A percentile compares a stretch with the other conserved stretches of the same genome.
These are phyloP conservation scores for Vitis hybrid DNA, from an alignment of 177 flowering plant species.

Conservation along the genomic window DNA sequence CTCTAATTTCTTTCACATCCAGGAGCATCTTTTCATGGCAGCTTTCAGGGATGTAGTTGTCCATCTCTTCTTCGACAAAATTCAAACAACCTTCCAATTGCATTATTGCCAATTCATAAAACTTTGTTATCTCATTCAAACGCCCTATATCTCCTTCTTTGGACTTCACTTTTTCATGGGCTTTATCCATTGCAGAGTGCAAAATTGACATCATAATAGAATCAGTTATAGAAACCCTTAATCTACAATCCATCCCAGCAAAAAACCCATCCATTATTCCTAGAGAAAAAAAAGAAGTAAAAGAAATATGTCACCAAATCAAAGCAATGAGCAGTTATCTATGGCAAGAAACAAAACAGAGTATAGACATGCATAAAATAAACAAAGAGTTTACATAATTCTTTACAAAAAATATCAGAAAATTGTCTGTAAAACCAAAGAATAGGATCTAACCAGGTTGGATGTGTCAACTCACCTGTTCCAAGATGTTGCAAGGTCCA, in stretches of 20 bases:
- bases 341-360: neutral
- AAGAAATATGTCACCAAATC: neutral
- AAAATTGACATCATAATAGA: slow-evolving; percentile 71
- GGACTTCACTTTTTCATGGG: slow-evolving; percentile 52
- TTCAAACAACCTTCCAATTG: slow-evolving; percentile 67
- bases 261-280: slow-evolving; percentile 50
- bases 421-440: too few relatives aligned
- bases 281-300: neutral
- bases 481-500: too few relatives aligned
- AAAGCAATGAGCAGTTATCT: too few relatives aligned
- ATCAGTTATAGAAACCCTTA: slow-evolving; percentile 51
- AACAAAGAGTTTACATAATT: too few relatives aligned
- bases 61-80: slow-evolving; percentile 59
- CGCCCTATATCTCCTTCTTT: slow-evolving; percentile 52
- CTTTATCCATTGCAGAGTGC: slow-evolving; percentile 66
- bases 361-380: too few relatives aligned
- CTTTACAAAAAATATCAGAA: too few relatives aligned
- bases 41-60: slow-evolving; percentile 34
- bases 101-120: slow-evolving; percentile 71
- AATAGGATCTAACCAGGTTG: too few relatives aligned
- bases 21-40: slow-evolving; percentile 42
- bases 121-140: slow-evolving; percentile 63
- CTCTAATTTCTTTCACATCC: slow-evolving; percentile 46
- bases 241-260: slow-evolving; percentile 35
- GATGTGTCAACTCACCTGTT: too few relatives aligned